A percentile compares a stretch with the other conserved stretches of the same genome.
Conservation (phyloP, 2,329 filamentous ascomycete species). For the Peltaster fructicola region DNA sequence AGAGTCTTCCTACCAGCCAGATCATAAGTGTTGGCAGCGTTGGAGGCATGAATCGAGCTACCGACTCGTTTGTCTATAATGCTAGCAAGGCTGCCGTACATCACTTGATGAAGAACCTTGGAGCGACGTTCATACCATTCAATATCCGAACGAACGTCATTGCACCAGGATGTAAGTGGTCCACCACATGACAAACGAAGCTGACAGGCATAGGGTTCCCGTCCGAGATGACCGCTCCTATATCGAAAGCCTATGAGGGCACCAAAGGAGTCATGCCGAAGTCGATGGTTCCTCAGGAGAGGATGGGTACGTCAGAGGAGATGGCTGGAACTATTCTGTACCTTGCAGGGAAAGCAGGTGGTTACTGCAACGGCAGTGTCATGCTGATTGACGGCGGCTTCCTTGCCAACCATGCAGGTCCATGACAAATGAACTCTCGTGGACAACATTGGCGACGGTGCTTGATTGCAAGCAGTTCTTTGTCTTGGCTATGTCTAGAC, state of each 20-base stretch:
- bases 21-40: slow-evolving; percentile 29
- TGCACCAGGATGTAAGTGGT: slow-evolving; percentile 22
- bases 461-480: no score
- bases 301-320: slow-evolving; percentile 24
- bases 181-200: no score
- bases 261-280: slow-evolving; percentile 15
- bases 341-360: slow-evolving; percentile 31
- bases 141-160: slow-evolving; percentile 31
- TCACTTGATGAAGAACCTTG: slow-evolving; percentile 29
- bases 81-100: slow-evolving; percentile 27
- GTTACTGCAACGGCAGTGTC: slow-evolving; percentile 37
- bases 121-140: slow-evolving; percentile 24
- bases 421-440: no score
- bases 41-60: slow-evolving; percentile 22
- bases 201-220: slow-evolving; percentile 16
- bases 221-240: slow-evolving; percentile 26
- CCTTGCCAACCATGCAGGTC: slow-evolving; percentile 15
- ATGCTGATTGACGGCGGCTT: slow-evolving; percentile 31
- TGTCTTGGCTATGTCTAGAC: no score
- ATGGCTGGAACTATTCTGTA: slow-evolving; percentile 33
- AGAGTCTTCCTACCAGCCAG: slow-evolving; percentile 25
- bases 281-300: slow-evolving; percentile 13
- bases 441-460: no score
- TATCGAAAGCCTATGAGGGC: slow-evolving; percentile 19
- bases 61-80: slow-evolving; percentile 20